Evolutionary conservation across 345 rosid genomes (phyloP).

Genomic region (Rhodamnia argentea): DNA sequence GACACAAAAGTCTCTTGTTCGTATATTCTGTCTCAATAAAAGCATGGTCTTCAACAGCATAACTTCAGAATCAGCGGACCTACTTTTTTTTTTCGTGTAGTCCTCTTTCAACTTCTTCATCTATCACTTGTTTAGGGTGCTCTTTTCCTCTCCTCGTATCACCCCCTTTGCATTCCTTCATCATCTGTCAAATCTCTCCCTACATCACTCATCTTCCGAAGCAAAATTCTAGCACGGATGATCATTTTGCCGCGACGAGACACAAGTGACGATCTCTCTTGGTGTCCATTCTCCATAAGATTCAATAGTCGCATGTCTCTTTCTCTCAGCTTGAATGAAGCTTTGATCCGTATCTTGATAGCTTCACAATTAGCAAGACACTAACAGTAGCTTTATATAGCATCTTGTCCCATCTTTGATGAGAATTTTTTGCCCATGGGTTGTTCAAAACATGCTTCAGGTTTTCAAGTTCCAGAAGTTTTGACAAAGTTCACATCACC

Average conservation of each 20-base stretch:
- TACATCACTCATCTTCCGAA: neutral
- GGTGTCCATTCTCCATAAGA: neutral
- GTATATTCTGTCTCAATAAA: neutral
- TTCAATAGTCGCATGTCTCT: neutral
- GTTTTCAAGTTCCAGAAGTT: constrained; percentile 64
- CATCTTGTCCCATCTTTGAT: neutral
- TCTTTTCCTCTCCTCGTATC: neutral
- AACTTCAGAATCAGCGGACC: neutral
- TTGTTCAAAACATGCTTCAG: constrained; percentile 17
- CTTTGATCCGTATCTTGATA: neutral
- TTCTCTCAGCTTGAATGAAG: neutral
- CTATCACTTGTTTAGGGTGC: neutral
- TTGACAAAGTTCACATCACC: constrained; percentile 24
- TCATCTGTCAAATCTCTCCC: neutral
- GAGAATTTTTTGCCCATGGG: neutral
- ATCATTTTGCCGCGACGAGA: neutral
- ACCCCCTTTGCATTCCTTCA: neutral
- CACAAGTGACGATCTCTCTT: neutral
- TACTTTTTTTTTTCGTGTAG: neutral
- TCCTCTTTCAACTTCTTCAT: neutral
- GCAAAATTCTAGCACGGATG: neutral
- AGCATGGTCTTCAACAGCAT: neutral
- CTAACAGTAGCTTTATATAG: neutral
- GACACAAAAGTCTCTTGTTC: neutral
- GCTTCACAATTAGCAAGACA: neutral